These are phyloP conservation scores for Microsporum canis DNA, from an alignment of 2,329 filamentous ascomycete genomes.

Conservation along the genomic window DNA sequence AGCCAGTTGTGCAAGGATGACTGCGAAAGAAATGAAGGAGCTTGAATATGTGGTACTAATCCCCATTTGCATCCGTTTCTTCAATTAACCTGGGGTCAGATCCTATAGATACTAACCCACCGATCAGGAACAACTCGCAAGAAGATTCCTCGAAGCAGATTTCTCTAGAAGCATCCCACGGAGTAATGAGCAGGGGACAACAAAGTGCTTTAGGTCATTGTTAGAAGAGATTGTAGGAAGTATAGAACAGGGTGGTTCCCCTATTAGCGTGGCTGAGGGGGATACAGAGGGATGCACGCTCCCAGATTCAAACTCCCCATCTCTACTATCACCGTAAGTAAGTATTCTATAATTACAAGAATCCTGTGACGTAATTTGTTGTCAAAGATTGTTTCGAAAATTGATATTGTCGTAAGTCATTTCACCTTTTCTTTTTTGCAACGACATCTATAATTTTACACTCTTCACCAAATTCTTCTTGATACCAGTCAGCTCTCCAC, in stretches of 20 bases:
- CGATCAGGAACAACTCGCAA: conserved; percentile 43
- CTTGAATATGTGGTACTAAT: conserved; percentile 53
- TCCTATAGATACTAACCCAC: neutral
- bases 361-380: neutral
- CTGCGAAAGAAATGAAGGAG: conserved; percentile 49
- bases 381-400: neutral
- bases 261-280: neutral
- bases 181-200: neutral
- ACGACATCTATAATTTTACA: conserved; percentile 58
- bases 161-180: conserved; percentile 17
- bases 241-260: neutral
- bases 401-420: neutral
- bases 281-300: neutral
- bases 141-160: conserved; percentile 44
- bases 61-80: no score
- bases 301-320: neutral
- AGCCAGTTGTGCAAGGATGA: conserved; percentile 57
- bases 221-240: neutral
- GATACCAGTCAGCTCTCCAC: conserved; percentile 87
- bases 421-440: neutral
- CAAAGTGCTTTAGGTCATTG: neutral
- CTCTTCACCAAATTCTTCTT: conserved; percentile 89
- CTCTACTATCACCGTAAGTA: neutral
- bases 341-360: neutral
- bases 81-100: neutral